Percentiles rank a stretch among this genome's conserved stretches.
Conservation (phyloP, 2,329 filamentous ascomycete genomes). For the Colletotrichum musicola region DNA sequence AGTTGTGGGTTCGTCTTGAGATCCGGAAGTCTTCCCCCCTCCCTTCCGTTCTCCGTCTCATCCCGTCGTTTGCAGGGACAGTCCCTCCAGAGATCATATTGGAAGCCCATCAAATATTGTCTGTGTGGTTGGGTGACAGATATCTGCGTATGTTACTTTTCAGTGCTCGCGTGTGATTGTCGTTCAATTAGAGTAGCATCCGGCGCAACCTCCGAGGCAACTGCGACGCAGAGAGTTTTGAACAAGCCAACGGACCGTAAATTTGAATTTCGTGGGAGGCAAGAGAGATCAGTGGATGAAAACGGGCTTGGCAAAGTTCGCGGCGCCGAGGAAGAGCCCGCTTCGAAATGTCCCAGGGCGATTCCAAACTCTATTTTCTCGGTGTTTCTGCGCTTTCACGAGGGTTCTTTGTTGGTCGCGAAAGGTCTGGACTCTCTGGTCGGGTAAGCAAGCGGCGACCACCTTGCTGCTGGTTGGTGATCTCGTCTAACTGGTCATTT, state of each 20-base stretch:
- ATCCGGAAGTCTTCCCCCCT: slow-evolving; percentile 1
- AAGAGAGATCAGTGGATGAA: not conserved
- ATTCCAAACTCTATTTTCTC: not conserved
- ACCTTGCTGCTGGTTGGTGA: no score
- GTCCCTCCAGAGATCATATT: no score
- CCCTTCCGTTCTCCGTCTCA: not conserved
- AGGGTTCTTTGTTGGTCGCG: no score
- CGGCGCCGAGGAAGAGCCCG: not conserved
- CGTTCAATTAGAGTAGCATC: not conserved
- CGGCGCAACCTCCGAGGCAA: not conserved
- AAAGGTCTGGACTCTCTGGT: no score
- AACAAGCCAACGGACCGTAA: not conserved
- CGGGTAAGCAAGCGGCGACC: no score
- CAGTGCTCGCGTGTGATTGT: no score
- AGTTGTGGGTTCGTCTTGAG: slow-evolving; percentile 5
- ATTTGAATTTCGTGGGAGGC: not conserved
- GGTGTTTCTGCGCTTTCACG: not conserved
- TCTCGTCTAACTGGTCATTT: no score
- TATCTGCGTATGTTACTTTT: no score
- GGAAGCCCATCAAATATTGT: no score
- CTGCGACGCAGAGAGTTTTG: not conserved
- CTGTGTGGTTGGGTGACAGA: not conserved
- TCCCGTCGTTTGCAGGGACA: no score
- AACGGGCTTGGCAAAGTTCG: not conserved
- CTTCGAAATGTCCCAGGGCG: not conserved